These are phyloP conservation scores for Brassica cretica DNA, from an alignment of 345 rosid species.

Conservation along the genomic window DNA sequence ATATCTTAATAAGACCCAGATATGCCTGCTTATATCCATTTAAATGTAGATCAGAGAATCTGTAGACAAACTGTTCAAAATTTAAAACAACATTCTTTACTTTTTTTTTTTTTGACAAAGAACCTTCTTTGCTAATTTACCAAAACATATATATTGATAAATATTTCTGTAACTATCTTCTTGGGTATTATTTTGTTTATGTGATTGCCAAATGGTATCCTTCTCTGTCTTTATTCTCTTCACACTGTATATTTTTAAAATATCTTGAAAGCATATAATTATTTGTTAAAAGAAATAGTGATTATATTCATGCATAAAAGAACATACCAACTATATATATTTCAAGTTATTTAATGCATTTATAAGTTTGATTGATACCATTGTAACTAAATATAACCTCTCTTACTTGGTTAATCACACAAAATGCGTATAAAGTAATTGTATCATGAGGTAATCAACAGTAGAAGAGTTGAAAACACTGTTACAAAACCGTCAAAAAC, in stretches of 20 bases:
- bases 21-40: conserved; percentile 25
- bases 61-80: conserved; percentile 23
- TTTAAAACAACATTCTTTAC: conserved; percentile 5
- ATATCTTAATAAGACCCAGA: conserved; percentile 19
- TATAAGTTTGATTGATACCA: background rate
- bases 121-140: conserved; percentile 4
- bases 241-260: background rate
- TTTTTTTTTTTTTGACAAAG: too few species aligned
- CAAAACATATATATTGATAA: background rate
- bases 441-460: background rate
- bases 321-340: background rate
- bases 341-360: background rate
- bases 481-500: background rate
- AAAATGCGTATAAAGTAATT: background rate
- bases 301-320: background rate
- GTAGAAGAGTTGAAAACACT: background rate
- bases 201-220: conserved; percentile 2
- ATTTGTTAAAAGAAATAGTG: background rate
- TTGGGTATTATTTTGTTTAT: background rate
- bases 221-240: conserved; percentile 17
- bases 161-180: background rate
- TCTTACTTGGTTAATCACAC: background rate
- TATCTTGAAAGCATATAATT: background rate
- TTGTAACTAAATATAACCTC: background rate
- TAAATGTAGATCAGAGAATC: conserved; percentile 12